Percentiles rank a stretch among this genome's conserved stretches.
phyloP scores from a whole-genome alignment of 1,139 yeast species.

The Ogataea hybrid region DNA sequence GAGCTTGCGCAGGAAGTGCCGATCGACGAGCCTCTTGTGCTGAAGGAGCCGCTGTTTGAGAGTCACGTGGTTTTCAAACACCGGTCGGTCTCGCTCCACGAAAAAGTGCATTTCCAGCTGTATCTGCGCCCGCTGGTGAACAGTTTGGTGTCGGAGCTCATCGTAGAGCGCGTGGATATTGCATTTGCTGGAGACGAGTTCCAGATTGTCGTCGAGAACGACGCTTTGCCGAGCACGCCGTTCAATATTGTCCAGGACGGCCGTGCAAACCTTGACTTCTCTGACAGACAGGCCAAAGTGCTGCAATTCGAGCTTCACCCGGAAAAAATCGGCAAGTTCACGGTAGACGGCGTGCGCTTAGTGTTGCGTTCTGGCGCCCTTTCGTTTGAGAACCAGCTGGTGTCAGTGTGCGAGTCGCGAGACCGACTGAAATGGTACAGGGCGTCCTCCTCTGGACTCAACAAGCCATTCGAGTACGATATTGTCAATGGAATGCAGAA shows the following conservation, averaged over 20 bases:
- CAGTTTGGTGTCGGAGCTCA: constrained; percentile 20
- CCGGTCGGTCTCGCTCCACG: constrained; percentile 20
- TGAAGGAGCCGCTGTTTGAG: constrained; percentile 26
- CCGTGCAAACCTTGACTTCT: constrained; percentile 26
- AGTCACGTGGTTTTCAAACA: constrained; percentile 23
- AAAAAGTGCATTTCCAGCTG: constrained; percentile 31
- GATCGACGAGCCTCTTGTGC: constrained; percentile 10
- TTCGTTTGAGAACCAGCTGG: constrained; percentile 17
- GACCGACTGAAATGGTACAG: constrained; percentile 19
- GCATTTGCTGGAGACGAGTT: constrained; percentile 18
- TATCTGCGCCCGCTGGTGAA: constrained; percentile 29
- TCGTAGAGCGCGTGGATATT: constrained; percentile 27
- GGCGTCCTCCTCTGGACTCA: constrained; percentile 2
- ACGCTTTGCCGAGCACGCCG: constrained; percentile 6
- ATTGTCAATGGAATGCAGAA: constrained; percentile 20
- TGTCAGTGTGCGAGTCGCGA: constrained; percentile 2
- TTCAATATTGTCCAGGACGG: background rate
- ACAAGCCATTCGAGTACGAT: constrained; percentile 17
- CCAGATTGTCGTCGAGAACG: constrained; percentile 12
- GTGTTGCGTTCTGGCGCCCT: constrained; percentile 7
- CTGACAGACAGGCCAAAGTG: constrained; percentile 16
- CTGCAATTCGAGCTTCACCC: constrained; percentile 28
- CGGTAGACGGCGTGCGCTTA: constrained; percentile 17
- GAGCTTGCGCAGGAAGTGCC: constrained; percentile 8
- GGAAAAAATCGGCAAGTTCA: constrained; percentile 21